Base-by-base conservation (phyloP, 208 protist species). In the Crithidia mellificae region DNA sequence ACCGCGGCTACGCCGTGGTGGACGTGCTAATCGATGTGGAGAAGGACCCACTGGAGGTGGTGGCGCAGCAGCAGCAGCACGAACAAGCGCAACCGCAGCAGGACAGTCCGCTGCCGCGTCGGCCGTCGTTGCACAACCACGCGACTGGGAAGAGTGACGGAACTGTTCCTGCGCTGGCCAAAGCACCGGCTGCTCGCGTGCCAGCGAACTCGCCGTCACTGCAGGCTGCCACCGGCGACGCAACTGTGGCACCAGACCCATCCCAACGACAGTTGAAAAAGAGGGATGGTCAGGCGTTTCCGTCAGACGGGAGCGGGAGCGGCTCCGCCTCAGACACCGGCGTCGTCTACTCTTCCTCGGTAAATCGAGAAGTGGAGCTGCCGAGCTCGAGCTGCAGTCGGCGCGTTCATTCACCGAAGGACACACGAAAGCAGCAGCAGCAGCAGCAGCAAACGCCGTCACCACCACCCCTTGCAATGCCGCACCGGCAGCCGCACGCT, bases 301-400 rank as follows among this genome's bases (percentile, higher is more conserved):
- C 9, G 34, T 6, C 53, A 53, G 22, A 6, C 24, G 7, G 22
- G 49, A 50, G 5, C 19, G 41, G 2, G 12, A 3, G 25, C 34
- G 22, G 3, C 2, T 41, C 25, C 17, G 5, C 30, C 6, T 20
- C 39, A 3, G 53, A 29, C 36, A 46, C 15, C 53, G 22, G 24
- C 36, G 22, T 24, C 8, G 44, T 15, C 1, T 53, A 59, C 20
- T 63, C 46, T 19, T 41, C 34, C 24, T 68, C 61, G 29, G 62
- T 58, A 19, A 68, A 68, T 36, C 61, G 62, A 6, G 69, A 75
- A 64, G 69, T 75, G 1, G 69, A 75, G 62, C 53, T 75, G 30
- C 69, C 69, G 11, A 43, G n/a, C n/a, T 7, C 64, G 2, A 32
- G 7, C 41, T 5, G 3, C 25, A 63, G 29, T 9, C 0, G 55